Percentiles rank a stretch among this genome's conserved stretches.
Evolutionary conservation across 1,284 basidiomycete genomes (phyloP).

Genomic region (Hortiboletus rubellus): DNA sequence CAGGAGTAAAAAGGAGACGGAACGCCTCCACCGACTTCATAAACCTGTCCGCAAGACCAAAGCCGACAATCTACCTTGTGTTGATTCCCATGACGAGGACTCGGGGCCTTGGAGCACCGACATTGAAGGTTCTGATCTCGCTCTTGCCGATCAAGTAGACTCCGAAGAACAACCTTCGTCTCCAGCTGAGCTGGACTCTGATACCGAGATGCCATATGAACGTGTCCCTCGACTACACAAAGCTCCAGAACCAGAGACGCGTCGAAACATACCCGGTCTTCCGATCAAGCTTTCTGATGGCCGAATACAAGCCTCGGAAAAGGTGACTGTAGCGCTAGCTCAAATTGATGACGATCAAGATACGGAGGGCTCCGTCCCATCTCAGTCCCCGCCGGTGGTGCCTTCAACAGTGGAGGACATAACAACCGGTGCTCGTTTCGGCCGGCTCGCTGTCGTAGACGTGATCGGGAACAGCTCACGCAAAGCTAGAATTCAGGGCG

Average conservation of each 20-base stretch:
- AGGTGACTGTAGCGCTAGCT: constrained; percentile 39
- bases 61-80: constrained; percentile 61
- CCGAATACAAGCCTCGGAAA: constrained; percentile 62
- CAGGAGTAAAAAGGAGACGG: constrained; percentile 80
- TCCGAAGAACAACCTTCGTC: constrained; percentile 18
- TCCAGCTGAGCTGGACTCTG: constrained; percentile 44
- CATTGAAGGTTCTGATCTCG: constrained; percentile 36
- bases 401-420: constrained; percentile 57
- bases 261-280: constrained; percentile 62
- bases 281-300: constrained; percentile 87
- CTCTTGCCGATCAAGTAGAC: constrained; percentile 23
- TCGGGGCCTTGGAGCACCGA: constrained; percentile 58
- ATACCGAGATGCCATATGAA: constrained; percentile 75
- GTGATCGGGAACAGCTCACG: constrained; percentile 71
- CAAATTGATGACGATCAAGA: constrained; percentile 45
- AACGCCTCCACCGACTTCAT: constrained; percentile 59
- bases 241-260: constrained; percentile 45
- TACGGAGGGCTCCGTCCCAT: constrained; percentile 26
- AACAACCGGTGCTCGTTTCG: constrained; percentile 76
- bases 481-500: constrained; percentile 67
- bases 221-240: constrained; percentile 53
- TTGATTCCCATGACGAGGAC: constrained; percentile 61
- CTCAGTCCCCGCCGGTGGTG: constrained; percentile 28
- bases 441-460: constrained; percentile 77
- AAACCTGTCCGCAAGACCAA: constrained; percentile 54